phyloP scores from a whole-genome alignment of 2,329 filamentous ascomycete species.

The Apiospora saccharicola region DNA sequence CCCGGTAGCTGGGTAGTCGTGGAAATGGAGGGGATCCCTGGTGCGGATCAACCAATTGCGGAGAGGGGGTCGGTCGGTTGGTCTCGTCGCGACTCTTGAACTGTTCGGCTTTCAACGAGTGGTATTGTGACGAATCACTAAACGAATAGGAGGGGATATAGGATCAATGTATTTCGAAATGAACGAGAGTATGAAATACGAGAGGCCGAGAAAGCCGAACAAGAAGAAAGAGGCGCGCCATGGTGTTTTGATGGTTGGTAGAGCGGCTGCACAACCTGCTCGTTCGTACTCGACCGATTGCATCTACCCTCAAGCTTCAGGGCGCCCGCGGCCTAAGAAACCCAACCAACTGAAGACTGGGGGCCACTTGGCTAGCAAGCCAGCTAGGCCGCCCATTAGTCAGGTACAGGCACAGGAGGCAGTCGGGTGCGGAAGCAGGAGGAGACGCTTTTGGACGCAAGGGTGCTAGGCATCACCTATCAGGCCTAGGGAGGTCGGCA shows the following conservation, averaged over 20 bases:
- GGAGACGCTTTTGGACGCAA: not conserved
- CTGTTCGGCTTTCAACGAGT: not conserved
- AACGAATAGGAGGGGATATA: conserved; percentile 7
- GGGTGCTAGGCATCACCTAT: not conserved
- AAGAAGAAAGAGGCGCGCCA: conserved; percentile 6
- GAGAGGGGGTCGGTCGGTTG: not conserved
- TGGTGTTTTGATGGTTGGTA: conserved; percentile 11
- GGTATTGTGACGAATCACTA: conserved; percentile 18
- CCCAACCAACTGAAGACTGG: not conserved
- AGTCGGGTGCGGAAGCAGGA: conserved; percentile 3
- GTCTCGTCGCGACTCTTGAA: not conserved
- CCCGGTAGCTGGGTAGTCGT: not conserved
- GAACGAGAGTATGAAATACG: not conserved
- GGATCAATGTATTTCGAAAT: not conserved
- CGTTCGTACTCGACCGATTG: conserved; percentile 15
- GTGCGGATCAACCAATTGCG: conserved; percentile 9
- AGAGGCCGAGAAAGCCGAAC: not conserved
- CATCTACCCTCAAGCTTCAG: conserved; percentile 18
- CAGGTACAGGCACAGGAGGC: not conserved
- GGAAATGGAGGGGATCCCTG: not conserved
- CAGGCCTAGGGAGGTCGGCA: not conserved
- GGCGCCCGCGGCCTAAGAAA: not conserved
- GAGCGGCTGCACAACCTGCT: conserved; percentile 13
- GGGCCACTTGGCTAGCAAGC: not conserved
- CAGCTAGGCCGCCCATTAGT: not conserved